Percentiles rank a stretch among this genome's conserved stretches.
Evolutionary conservation across 176 grass and related monocot genomes (phyloP).

Genomic region (Rhipidocladum racemiflorum): DNA sequence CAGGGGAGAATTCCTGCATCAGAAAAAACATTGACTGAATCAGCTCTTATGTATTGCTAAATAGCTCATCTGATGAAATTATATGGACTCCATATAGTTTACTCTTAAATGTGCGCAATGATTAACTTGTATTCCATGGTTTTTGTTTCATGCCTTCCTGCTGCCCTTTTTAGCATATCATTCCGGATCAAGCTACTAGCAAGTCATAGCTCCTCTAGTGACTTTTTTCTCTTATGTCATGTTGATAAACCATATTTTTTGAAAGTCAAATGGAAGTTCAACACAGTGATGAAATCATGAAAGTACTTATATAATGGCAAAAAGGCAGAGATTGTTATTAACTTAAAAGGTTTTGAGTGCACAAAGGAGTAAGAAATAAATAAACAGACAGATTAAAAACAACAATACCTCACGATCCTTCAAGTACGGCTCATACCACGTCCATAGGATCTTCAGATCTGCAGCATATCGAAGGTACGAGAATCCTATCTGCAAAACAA

Average conservation of each 20-base stretch:
- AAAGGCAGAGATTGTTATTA: not conserved
- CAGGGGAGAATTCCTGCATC: constrained; percentile 77
- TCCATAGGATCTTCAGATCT: constrained; percentile 85
- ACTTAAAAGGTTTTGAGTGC: not conserved
- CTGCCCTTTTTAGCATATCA: not conserved
- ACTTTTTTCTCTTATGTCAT: not conserved
- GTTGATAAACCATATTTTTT: not conserved
- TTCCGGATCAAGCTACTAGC: not conserved
- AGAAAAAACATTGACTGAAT: not conserved
- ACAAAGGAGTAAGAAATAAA: not conserved
- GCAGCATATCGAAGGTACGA: constrained; percentile 85
- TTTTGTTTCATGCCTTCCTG: not conserved
- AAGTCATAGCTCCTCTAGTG: not conserved
- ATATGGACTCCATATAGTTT: not conserved
- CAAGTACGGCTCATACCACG: constrained; percentile 89
- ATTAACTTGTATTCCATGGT: not conserved
- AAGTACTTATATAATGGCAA: not conserved
- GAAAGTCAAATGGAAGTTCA: no score
- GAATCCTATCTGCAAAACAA: constrained; percentile 70
- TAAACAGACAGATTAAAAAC: not conserved
- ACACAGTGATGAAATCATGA: no score
- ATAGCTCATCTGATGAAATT: not conserved
- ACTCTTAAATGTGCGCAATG: not conserved
- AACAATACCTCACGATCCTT: constrained; percentile 84
- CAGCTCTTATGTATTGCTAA: not conserved